Percentiles rank a stretch among this genome's conserved stretches.
phyloP scores from a whole-genome alignment of 106 monocot species.

The Chionographis japonica region DNA sequence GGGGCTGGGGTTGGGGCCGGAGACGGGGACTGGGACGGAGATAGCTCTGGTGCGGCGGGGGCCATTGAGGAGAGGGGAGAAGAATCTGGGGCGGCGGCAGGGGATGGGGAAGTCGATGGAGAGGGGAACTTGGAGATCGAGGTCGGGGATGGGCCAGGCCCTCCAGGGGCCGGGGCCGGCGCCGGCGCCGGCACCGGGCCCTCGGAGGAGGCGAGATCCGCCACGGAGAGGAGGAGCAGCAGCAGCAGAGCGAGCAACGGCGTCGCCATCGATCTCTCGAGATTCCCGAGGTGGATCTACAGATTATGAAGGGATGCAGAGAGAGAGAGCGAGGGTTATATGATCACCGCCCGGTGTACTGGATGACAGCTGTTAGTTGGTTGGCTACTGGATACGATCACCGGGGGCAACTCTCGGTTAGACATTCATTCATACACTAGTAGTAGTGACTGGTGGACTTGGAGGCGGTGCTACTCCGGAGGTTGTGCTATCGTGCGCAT shows the following conservation, averaged over 20 bases:
- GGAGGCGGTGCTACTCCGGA: too few species aligned
- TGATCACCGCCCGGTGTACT: too few species aligned
- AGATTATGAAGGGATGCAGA: background rate
- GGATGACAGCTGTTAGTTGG: too few species aligned
- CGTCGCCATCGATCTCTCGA: conserved; percentile 2
- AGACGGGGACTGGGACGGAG: background rate
- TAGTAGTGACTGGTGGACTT: too few species aligned
- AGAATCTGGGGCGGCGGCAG: conserved; percentile 3
- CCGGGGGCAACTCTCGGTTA: too few species aligned
- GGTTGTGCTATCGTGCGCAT: too few species aligned
- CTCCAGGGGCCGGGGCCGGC: background rate
- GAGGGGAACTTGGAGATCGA: background rate
- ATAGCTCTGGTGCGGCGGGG: background rate
- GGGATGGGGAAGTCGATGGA: conserved; percentile 3
- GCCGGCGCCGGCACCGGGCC: conserved; percentile 2
- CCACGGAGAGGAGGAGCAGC: conserved; percentile 14
- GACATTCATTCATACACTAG: too few species aligned
- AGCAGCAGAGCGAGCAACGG: conserved; percentile 17
- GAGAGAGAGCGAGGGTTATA: background rate
- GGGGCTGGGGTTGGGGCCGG: conserved; percentile 10
- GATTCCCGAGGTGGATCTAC: background rate
- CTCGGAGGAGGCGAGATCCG: conserved; percentile 9
- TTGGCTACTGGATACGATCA: too few species aligned
- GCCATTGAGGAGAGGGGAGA: background rate
- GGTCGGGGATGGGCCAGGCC: background rate